Conservation (phyloP, 495 filamentous ascomycete species). For the Letharia lupina region DNA sequence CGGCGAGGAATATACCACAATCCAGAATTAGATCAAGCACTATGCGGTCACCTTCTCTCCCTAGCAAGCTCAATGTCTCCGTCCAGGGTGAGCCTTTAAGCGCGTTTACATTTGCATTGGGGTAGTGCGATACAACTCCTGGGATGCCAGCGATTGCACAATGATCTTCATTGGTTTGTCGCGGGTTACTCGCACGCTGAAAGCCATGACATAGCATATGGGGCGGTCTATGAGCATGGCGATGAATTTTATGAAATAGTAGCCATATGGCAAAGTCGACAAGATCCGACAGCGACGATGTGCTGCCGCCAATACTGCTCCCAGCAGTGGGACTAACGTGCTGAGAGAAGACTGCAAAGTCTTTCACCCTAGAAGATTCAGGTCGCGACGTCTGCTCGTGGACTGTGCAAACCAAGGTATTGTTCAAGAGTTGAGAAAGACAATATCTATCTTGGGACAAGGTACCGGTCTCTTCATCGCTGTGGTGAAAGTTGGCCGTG, state of each 20-base stretch:
- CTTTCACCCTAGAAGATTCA: slow-evolving; percentile 40
- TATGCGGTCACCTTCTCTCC: slow-evolving; percentile 66
- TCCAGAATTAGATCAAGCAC: slow-evolving; percentile 75
- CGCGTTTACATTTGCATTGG: slow-evolving; percentile 60
- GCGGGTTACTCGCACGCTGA: slow-evolving; percentile 33
- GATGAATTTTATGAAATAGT: slow-evolving; percentile 54
- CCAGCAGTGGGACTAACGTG: slow-evolving; percentile 25
- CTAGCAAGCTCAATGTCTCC: slow-evolving; percentile 59
- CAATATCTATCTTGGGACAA: background rate
- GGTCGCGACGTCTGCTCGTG: slow-evolving; percentile 29
- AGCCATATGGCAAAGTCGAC: slow-evolving; percentile 75
- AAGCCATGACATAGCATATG: slow-evolving; percentile 79
- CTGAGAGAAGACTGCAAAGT: slow-evolving; percentile 63
- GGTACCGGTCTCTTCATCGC: background rate
- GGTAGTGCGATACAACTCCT: slow-evolving; percentile 47
- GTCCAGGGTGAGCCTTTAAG: slow-evolving; percentile 69
- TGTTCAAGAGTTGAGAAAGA: slow-evolving; percentile 41
- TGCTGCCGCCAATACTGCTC: slow-evolving; percentile 9
- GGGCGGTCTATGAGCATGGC: slow-evolving; percentile 43
- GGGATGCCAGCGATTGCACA: slow-evolving; percentile 38
- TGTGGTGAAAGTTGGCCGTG: background rate
- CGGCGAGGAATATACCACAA: slow-evolving; percentile 64
- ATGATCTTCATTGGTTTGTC: slow-evolving; percentile 26
- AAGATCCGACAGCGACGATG: slow-evolving; percentile 44
- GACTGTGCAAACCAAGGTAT: slow-evolving; percentile 53